Evolutionary conservation across 768 basidiomycete genomes (phyloP).

Genomic region (Leccinum subtestaceum): DNA sequence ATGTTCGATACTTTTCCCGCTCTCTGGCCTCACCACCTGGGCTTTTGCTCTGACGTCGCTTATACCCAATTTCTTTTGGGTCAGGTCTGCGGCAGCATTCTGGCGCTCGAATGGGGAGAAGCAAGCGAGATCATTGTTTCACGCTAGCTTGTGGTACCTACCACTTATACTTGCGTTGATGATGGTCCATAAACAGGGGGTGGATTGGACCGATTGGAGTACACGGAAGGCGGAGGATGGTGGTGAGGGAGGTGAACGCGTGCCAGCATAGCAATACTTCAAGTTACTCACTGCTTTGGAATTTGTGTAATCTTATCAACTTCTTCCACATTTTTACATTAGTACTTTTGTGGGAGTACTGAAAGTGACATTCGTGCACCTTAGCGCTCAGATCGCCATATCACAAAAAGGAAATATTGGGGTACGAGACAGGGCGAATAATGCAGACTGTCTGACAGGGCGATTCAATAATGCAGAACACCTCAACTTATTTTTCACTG

Average conservation of each 20-base stretch:
- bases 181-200: conserved; percentile 91
- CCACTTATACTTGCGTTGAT: conserved; percentile 87
- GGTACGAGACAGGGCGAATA: too few species aligned
- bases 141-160: conserved; percentile 84
- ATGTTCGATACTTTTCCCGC: conserved; percentile 75
- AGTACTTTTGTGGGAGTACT: background rate
- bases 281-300: background rate
- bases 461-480: background rate
- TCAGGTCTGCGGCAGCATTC: conserved; percentile 69
- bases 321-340: background rate
- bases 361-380: background rate
- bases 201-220: conserved; percentile 69
- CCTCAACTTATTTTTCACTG: conserved; percentile 62
- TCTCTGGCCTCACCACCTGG: conserved; percentile 95
- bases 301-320: background rate
- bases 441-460: too few species aligned
- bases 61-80: conserved; percentile 70
- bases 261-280: background rate
- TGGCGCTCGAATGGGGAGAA: conserved; percentile 72
- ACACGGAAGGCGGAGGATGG: background rate
- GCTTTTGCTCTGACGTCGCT: conserved; percentile 76
- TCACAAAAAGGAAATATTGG: too few species aligned
- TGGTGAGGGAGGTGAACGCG: background rate
- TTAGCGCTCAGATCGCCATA: too few species aligned
- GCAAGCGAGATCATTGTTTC: conserved; percentile 74